Evolutionary conservation across 805 yeast species (phyloP).

Genomic region (Ogataea zsoltii): DNA sequence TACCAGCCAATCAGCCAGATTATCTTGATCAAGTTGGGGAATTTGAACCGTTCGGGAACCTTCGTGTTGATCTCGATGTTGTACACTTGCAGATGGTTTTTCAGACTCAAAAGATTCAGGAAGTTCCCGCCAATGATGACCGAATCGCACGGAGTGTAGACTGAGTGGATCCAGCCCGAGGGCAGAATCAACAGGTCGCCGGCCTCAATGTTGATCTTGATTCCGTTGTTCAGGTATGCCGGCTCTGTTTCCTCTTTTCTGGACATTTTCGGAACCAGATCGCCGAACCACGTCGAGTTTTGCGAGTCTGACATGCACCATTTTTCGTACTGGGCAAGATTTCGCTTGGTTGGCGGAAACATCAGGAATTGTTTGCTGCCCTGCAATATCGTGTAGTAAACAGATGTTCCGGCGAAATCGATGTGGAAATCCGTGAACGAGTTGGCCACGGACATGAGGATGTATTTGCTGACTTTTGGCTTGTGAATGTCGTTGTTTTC

Average conservation of each 20-base stretch:
- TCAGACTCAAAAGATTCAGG: constrained; percentile 62
- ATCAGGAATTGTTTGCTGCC: constrained; percentile 76
- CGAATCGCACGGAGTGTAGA: constrained; percentile 78
- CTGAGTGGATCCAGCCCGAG: constrained; percentile 93
- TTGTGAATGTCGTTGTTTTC: constrained; percentile 21
- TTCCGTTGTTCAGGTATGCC: constrained; percentile 37
- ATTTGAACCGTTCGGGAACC: constrained; percentile 75
- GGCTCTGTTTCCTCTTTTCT: constrained; percentile 20
- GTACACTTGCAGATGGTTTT: constrained; percentile 61
- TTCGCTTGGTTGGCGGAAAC: constrained; percentile 72
- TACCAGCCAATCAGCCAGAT: constrained; percentile 67
- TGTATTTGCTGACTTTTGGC: constrained; percentile 74
- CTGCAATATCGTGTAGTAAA: constrained; percentile 77
- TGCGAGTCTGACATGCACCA: constrained; percentile 77
- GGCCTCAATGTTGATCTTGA: constrained; percentile 36
- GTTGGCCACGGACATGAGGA: constrained; percentile 79
- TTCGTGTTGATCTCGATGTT: constrained; percentile 64
- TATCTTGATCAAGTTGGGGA: constrained; percentile 72
- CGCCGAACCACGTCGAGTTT: constrained; percentile 63
- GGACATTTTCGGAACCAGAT: constrained; percentile 35
- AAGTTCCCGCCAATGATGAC: constrained; percentile 88
- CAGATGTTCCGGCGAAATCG: constrained; percentile 92
- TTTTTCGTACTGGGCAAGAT: constrained; percentile 57
- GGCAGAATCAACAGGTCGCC: constrained; percentile 86
- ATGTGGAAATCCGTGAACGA: constrained; percentile 89